Evolutionary conservation across 495 filamentous ascomycete species (phyloP).

Genomic region (Lepidopterella palustris): DNA sequence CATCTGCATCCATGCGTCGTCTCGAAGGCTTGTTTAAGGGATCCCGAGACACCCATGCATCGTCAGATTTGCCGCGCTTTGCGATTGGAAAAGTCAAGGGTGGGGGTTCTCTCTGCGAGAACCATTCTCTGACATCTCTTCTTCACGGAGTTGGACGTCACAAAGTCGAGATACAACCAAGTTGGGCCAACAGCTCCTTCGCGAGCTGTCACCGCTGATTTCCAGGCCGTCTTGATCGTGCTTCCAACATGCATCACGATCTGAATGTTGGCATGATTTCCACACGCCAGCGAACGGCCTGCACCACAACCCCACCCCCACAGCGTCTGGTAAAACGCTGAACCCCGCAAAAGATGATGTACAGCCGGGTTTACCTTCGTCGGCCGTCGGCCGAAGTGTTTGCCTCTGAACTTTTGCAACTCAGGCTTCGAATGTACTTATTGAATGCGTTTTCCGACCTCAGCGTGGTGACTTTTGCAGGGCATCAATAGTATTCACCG

Average conservation of each 20-base stretch:
- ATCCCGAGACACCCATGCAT: conserved; percentile 9
- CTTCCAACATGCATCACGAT: no score
- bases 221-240: neutral
- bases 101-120: conserved; percentile 11
- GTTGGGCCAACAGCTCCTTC: neutral
- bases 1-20: conserved; percentile 1
- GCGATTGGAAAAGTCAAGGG: conserved; percentile 17
- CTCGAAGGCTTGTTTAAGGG: conserved; percentile 12
- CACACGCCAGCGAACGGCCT: neutral
- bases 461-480: no score
- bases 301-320: neutral
- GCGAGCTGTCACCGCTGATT: neutral
- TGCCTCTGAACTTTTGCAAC: neutral
- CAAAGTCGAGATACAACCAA: no score
- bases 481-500: no score
- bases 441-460: no score
- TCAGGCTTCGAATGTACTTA: no score
- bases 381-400: neutral
- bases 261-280: neutral
- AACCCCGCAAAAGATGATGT: neutral
- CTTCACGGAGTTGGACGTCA: neutral
- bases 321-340: neutral
- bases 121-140: no score
- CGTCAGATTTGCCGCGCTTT: conserved; percentile 13
- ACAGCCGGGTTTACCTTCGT: neutral